Evolutionary conservation across 176 grass and related monocot genomes (phyloP), one percentile per base, ranked within the genome.

Genomic region (Lolium rigidum): DNA sequence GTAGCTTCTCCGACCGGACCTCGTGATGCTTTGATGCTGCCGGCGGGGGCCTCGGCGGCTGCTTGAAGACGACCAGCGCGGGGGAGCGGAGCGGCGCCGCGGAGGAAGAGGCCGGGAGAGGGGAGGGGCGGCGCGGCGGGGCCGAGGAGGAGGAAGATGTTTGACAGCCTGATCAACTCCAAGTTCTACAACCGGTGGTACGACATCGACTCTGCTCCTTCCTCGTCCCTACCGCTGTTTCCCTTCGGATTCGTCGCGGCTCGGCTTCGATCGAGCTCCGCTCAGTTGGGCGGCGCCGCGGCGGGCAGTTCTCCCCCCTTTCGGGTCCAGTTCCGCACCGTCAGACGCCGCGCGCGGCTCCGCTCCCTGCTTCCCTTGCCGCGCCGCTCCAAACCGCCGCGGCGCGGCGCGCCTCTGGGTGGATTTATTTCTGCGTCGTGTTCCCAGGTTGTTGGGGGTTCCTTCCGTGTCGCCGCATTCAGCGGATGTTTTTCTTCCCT

Each of bases 111-210:
- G 10, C 11, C 10, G 59, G 20, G 56, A n/a, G 50, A 46, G 39
- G 51, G 79, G 43, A 26, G 14, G 44, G 24, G 54, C 12, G 74
- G 22, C 60, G 14, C 22, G 1, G 64, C 8, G 18, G 6, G 1
- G 46, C 28, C 1, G 16, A 60, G 16, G 62, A 47, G 55, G 12
- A n/a, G 44, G 10, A 71, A 86, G 90, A 98, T 98, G 96, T 89
- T 98, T 79, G 88, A 81, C 73, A 80, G 82, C 82, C 56, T 98
- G 35, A 81, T 95, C 14, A 86, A 95, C 82, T 82, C 91, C 78
- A 95, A 89, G 83, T 98, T 98, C 84, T 92, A 92, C 64, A 94
- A 84, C 80, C 92, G 92, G 79, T 95, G 93, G 96, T 95, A 84
- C 48, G 50, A 1, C 22, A 51, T 50, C 17, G 13, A 6, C 11